Conservation (phyloP, 1,284 basidiomycete genomes). For the Coriolopsis trogii region DNA sequence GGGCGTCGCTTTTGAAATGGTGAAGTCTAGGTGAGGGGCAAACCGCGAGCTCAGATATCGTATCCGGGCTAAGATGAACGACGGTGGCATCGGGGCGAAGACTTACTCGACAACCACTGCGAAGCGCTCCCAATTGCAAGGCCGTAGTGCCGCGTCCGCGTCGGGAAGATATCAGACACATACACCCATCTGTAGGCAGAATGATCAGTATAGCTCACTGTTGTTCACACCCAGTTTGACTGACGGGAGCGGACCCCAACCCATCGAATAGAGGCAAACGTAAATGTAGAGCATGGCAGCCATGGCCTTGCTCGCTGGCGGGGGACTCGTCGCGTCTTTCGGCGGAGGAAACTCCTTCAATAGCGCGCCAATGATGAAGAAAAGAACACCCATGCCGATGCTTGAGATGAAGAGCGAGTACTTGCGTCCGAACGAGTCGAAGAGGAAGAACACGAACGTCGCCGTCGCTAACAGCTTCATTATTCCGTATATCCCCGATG, state of each 20-base stretch:
- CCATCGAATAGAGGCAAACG: constrained; percentile 78
- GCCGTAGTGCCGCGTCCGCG: constrained; percentile 78
- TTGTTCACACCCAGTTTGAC: no score
- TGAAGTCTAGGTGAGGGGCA: constrained; percentile 70
- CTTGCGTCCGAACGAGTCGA: constrained; percentile 58
- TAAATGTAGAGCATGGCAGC: constrained; percentile 78
- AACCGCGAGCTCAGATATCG: background rate
- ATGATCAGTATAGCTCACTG: background rate
- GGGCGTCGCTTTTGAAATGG: constrained; percentile 73
- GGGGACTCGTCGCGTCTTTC: constrained; percentile 33
- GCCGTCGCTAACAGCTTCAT: constrained; percentile 75
- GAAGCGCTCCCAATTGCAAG: constrained; percentile 69
- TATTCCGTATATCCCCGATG: constrained; percentile 83
- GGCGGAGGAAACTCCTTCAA: constrained; percentile 73
- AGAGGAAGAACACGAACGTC: constrained; percentile 61
- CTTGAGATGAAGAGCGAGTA: constrained; percentile 67
- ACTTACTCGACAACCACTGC: constrained; percentile 81
- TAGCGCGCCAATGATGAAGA: constrained; percentile 73
- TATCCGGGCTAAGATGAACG: background rate
- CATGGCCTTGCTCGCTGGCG: constrained; percentile 66
- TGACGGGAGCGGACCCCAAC: constrained; percentile 34
- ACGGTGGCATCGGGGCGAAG: background rate
- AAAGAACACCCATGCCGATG: constrained; percentile 57
- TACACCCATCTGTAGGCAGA: constrained; percentile 63
- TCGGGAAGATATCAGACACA: constrained; percentile 83